These are phyloP conservation scores for Candida krabiensis DNA, from an alignment of 805 yeast species.

Conservation along the genomic window DNA sequence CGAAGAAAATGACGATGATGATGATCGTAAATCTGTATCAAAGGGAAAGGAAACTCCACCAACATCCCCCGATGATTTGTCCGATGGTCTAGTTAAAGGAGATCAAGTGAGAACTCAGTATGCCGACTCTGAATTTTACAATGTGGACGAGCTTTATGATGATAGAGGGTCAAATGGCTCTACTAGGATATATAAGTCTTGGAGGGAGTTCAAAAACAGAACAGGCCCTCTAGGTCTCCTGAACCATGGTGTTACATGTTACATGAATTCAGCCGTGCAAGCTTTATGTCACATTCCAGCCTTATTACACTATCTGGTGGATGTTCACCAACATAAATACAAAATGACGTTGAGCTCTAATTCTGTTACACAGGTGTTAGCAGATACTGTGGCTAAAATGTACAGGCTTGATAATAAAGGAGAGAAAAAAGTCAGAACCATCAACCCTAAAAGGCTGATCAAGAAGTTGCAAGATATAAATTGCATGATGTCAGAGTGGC, in stretches of 20 bases:
- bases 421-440: slow-evolving; percentile 41
- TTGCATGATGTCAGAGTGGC: slow-evolving; percentile 97
- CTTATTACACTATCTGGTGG: slow-evolving; percentile 75
- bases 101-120: slow-evolving; percentile 19
- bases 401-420: slow-evolving; percentile 54
- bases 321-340: slow-evolving; percentile 57
- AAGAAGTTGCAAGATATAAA: slow-evolving; percentile 77
- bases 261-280: slow-evolving; percentile 94
- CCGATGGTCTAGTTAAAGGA: slow-evolving; percentile 14
- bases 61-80: slow-evolving; percentile 35
- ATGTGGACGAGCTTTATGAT: slow-evolving; percentile 51
- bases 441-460: slow-evolving; percentile 77
- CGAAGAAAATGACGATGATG: slow-evolving; percentile 24
- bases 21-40: slow-evolving; percentile 18
- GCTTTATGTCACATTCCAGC: slow-evolving; percentile 91
- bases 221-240: slow-evolving; percentile 72
- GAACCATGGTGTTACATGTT: slow-evolving; percentile 95
- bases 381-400: slow-evolving; percentile 68
- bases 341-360: slow-evolving; percentile 44
- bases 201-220: slow-evolving; percentile 53
- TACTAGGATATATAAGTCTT: slow-evolving; percentile 63
- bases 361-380: slow-evolving; percentile 65
- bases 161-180: slow-evolving; percentile 69
- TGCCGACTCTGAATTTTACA: slow-evolving; percentile 47
- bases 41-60: slow-evolving; percentile 30